phyloP scores from a whole-genome alignment of 352 stramenopile species.

The Blastocystis sp. region DNA sequence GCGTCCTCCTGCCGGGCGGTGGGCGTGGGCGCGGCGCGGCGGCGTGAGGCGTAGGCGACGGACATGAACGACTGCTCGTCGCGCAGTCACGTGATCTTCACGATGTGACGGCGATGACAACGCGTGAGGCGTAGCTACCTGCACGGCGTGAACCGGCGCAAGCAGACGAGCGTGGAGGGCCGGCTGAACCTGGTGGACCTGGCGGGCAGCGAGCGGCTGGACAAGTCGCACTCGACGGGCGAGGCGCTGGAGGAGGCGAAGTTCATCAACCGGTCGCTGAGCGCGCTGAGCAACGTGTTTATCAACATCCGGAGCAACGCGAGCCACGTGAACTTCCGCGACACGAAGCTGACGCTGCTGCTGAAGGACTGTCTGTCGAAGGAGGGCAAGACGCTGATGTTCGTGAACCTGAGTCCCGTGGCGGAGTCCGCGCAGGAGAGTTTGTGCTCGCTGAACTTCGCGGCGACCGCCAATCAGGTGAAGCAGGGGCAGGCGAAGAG shows the following conservation, averaged over 20 bases:
- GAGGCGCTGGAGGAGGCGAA: constrained; percentile 91
- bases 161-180: constrained; percentile 84
- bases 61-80: constrained; percentile 98
- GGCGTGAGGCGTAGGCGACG: constrained; percentile 79
- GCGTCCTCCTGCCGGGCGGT: constrained; percentile 90
- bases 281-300: constrained; percentile 90
- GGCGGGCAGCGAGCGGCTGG: constrained; percentile 92
- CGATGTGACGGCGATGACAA: constrained; percentile 78
- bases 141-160: constrained; percentile 83
- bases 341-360: constrained; percentile 97
- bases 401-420: constrained; percentile 97
- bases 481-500: constrained; percentile 63
- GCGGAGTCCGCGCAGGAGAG: constrained; percentile 89
- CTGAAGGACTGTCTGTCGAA: constrained; percentile 95
- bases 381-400: constrained; percentile 99
- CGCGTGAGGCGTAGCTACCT: constrained; percentile 71
- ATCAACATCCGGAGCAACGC: constrained; percentile 97
- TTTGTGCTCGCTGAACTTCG: constrained; percentile 95
- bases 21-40: constrained; percentile 70
- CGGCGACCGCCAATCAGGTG: constrained; percentile 73
- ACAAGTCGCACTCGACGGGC: constrained; percentile 85
- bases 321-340: constrained; percentile 87
- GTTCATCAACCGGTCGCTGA: constrained; percentile 98
- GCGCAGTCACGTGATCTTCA: constrained; percentile 95
- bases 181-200: constrained; percentile 88